Conservation (phyloP, 2,329 filamentous ascomycete genomes). For the Cladorrhinum sp. region DNA sequence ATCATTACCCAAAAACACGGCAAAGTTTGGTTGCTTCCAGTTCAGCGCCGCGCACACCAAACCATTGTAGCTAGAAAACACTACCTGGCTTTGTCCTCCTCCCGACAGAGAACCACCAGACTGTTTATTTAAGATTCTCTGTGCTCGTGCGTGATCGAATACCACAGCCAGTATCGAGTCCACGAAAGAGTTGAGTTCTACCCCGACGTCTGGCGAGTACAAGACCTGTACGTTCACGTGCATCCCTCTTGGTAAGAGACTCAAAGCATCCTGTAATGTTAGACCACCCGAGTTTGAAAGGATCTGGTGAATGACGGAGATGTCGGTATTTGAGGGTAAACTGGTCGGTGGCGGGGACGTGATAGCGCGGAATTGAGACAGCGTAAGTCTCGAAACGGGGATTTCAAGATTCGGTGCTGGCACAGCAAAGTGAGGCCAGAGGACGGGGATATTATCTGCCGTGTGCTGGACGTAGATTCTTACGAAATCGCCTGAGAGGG, state of each 20-base stretch:
- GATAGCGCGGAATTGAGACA: slow-evolving; percentile 64
- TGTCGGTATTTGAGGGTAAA: slow-evolving; percentile 44
- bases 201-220: slow-evolving; percentile 49
- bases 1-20: slow-evolving; percentile 92
- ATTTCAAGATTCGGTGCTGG: slow-evolving; percentile 73
- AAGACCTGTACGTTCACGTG: slow-evolving; percentile 90
- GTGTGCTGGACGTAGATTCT: slow-evolving; percentile 90
- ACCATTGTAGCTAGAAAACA: slow-evolving; percentile 91
- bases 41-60: slow-evolving; percentile 91
- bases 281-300: slow-evolving; percentile 69
- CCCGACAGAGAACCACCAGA: slow-evolving; percentile 44
- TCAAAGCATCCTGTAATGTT: slow-evolving; percentile 74
- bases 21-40: slow-evolving; percentile 99
- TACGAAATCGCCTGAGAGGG: slow-evolving; percentile 92
- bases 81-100: slow-evolving; percentile 76
- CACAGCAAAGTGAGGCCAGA: slow-evolving; percentile 84
- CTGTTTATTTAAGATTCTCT: slow-evolving; percentile 44
- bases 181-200: slow-evolving; percentile 79
- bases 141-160: slow-evolving; percentile 81
- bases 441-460: slow-evolving; percentile 77
- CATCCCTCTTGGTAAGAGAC: slow-evolving; percentile 71
- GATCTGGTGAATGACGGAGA: slow-evolving; percentile 67
- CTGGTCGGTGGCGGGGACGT: slow-evolving; percentile 39
- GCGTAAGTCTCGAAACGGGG: slow-evolving; percentile 74
- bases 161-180: slow-evolving; percentile 81